Evolutionary conservation across 208 protist genomes (phyloP).

Genomic region (Herpetomonas samuelpessoai): DNA sequence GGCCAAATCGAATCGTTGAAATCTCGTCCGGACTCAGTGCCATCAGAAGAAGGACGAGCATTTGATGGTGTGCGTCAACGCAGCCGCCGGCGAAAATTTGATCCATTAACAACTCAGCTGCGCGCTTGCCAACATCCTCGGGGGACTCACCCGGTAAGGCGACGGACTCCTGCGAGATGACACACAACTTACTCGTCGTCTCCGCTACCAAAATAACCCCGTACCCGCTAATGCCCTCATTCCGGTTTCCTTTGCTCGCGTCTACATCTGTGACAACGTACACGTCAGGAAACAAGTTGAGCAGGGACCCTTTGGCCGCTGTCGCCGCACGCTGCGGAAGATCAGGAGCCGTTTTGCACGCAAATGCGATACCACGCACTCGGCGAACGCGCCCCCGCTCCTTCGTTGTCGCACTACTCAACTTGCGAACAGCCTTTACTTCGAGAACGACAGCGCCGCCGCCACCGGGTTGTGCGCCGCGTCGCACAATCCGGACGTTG

Average conservation of each 20-base stretch:
- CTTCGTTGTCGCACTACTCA: constrained; percentile 64
- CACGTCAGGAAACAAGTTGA: constrained; percentile 90
- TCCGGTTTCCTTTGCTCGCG: constrained; percentile 42
- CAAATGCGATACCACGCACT: constrained; percentile 92
- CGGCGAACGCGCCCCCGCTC: constrained; percentile 85
- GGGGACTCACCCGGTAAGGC: constrained; percentile 66
- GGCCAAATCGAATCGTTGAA: constrained; percentile 88
- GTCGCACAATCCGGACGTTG: constrained; percentile 77
- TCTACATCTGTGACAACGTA: constrained; percentile 93
- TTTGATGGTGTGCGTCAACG: constrained; percentile 90
- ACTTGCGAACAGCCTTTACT: constrained; percentile 65
- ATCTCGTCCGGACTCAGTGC: constrained; percentile 89
- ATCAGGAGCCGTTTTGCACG: constrained; percentile 77
- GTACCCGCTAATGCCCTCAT: constrained; percentile 75
- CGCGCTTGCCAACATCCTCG: constrained; percentile 80
- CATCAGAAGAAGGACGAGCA: constrained; percentile 91
- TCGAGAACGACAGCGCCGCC: constrained; percentile 87
- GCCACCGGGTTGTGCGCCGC: constrained; percentile 75
- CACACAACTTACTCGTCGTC: constrained; percentile 80
- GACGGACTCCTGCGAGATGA: constrained; percentile 83
- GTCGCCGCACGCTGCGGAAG: constrained; percentile 85
- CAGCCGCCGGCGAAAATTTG: constrained; percentile 87
- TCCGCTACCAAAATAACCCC: constrained; percentile 92
- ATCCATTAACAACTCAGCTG: constrained; percentile 78
- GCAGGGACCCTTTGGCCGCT: constrained; percentile 83